Percentiles rank a stretch among this genome's conserved stretches.
These are phyloP conservation scores for Talaromyces ruber DNA, from an alignment of 495 filamentous ascomycete species.

Conservation along the genomic window DNA sequence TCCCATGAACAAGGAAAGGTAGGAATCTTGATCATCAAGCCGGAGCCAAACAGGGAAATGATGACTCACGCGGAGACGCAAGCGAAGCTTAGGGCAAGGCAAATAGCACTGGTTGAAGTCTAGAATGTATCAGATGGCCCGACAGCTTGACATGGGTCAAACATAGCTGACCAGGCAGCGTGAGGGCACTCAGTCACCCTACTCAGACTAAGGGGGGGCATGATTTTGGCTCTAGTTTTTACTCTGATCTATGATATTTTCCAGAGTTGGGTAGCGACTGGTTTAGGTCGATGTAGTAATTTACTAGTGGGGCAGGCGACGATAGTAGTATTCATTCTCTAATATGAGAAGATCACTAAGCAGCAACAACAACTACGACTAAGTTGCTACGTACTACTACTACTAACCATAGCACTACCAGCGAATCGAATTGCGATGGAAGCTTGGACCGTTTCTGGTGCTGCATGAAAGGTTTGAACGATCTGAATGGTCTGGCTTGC, in stretches of 20 bases:
- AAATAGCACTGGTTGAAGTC: conserved; percentile 2
- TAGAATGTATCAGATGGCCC: conserved; percentile 38
- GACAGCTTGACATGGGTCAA: conserved; percentile 1
- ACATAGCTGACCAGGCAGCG: conserved; percentile 6
- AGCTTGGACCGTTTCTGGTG: background rate
- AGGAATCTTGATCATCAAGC: conserved; percentile 9
- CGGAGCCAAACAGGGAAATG: conserved; percentile 1
- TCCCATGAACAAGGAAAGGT: conserved; percentile 18
- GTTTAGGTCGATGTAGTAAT: background rate
- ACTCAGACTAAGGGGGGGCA: conserved; percentile 1
- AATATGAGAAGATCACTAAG: background rate
- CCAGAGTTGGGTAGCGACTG: background rate
- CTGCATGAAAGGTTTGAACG: background rate
- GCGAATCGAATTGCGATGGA: background rate
- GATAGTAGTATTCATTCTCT: background rate
- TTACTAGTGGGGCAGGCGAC: background rate
- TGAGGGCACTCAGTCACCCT: background rate
- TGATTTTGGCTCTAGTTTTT: background rate
- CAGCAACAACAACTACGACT: too few relatives aligned
- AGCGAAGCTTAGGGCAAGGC: conserved; percentile 1
- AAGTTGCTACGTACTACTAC: background rate
- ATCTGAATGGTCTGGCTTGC: background rate
- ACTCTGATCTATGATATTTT: background rate
- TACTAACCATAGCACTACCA: background rate
- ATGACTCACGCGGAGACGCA: conserved; percentile 10